A percentile compares a stretch with the other conserved stretches of the same genome.
Evolutionary conservation across 2,329 filamentous ascomycete species (phyloP).

Genomic region (Nemania serpens): DNA sequence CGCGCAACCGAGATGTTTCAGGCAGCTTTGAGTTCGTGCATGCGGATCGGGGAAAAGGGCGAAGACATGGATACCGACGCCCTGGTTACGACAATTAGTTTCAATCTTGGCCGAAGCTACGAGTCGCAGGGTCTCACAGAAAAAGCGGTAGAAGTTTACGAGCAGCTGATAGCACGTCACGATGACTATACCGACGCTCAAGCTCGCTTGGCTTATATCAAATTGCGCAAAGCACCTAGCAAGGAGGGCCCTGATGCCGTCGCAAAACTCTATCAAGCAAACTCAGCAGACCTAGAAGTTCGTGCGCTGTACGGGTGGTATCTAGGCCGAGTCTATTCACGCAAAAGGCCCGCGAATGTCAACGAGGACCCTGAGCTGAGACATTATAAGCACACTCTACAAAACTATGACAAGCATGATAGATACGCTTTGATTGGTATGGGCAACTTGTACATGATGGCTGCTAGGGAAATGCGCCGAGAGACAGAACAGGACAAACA

Average conservation of each 20-base stretch:
- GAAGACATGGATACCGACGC: conserved; percentile 83
- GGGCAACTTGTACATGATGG: conserved; percentile 88
- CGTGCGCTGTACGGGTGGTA: conserved; percentile 96
- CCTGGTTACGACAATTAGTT: conserved; percentile 92
- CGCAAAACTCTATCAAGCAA: conserved; percentile 81
- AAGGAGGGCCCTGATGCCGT: conserved; percentile 88
- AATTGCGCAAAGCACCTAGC: conserved; percentile 76
- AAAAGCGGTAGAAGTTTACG: conserved; percentile 86
- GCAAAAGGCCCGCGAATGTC: conserved; percentile 80
- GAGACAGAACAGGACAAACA: conserved; percentile 89
- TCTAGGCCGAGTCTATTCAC: conserved; percentile 76
- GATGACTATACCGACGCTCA: conserved; percentile 91
- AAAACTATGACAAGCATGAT: conserved; percentile 95
- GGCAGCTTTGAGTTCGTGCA: conserved; percentile 84
- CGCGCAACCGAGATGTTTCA: conserved; percentile 88
- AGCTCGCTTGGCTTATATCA: conserved; percentile 87
- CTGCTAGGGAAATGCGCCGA: conserved; percentile 91
- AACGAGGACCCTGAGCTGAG: conserved; percentile 89
- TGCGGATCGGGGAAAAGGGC: conserved; percentile 77
- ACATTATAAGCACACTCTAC: conserved; percentile 94
- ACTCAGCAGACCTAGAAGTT: conserved; percentile 86
- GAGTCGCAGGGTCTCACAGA: conserved; percentile 81
- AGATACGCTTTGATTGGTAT: conserved; percentile 95
- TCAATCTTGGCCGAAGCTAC: conserved; percentile 92
- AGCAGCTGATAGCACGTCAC: conserved; percentile 82